Base-by-base conservation (phyloP, 331 rosid genomes). In the Telfairia occidentalis region DNA sequence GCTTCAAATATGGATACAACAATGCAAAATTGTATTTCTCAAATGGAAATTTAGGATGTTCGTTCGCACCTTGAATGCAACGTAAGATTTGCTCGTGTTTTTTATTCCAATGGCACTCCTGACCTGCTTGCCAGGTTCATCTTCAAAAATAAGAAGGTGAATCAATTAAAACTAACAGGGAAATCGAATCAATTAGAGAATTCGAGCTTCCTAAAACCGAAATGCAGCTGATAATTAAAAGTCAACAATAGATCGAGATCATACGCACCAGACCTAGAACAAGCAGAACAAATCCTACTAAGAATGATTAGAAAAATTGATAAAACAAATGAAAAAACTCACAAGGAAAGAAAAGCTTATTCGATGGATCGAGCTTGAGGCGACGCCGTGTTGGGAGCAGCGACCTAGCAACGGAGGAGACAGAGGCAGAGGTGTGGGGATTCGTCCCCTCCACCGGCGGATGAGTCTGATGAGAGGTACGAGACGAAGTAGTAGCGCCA, bases 301-400 rank as follows among this genome's bases (percentile, higher is more conserved):
- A 49, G 21, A 29, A 5, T 2, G 29, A 5, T 30, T 10, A 53
- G 15, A n/a, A 34, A 4, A 50, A 29, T 32, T 6, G 7, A 52
- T 11, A 34, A 19, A 19, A 3, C 46, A 1, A 37, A 29, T 49
- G 19, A 50, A 28, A 9, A 66, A 3, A 78, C 91, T 49, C 83
- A 93, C 98, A 89, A 64, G 98, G 98, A 71, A 93, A 93, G 83
- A 84, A 93, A 65, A 93, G 98, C 83, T 93, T 93, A 59, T 76
- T 83, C 54, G 90, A 74, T 19, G 98, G 98, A 86, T 90, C 98
- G 69, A 93, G 97, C 91, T 88, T 93, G 79, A 93, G 98, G 53
- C 97, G 90, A 26, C 97, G 97, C 57, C 97, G 89, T 19, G 92
- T 86, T 0, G 90, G 97, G 52, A 93, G 97, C 60, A 93, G 81